Conservation (phyloP, 257 asterid genomes). For the Prunella vulgaris region DNA sequence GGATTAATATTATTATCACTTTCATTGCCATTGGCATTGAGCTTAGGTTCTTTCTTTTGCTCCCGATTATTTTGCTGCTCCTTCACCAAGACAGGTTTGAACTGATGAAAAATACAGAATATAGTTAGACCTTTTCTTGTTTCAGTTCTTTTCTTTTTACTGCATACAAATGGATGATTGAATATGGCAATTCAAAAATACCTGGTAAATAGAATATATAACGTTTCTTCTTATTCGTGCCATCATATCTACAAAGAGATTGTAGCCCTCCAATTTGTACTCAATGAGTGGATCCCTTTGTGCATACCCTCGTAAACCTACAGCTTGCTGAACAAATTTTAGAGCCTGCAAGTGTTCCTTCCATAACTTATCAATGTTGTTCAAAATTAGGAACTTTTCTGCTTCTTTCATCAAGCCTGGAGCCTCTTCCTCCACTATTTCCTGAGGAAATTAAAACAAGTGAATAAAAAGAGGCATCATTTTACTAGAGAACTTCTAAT, state of each 20-base stretch:
- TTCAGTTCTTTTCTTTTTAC: neutral
- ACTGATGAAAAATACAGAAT: conserved; percentile 40
- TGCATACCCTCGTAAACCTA: conserved; percentile 94
- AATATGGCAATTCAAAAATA: conserved; percentile 9
- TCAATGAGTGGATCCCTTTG: conserved; percentile 98
- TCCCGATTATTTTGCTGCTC: conserved; percentile 47
- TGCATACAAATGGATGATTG: neutral
- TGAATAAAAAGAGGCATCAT: neutral
- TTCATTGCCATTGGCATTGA: conserved; percentile 44
- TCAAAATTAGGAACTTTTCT: conserved; percentile 85
- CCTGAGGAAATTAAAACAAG: conserved; percentile 36
- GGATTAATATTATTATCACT: conserved; percentile 14
- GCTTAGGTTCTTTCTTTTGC: conserved; percentile 32
- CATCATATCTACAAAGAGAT: conserved; percentile 98
- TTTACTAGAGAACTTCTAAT: neutral
- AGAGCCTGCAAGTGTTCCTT: conserved; percentile 99
- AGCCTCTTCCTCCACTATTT: conserved; percentile 86
- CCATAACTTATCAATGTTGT: conserved; percentile 95
- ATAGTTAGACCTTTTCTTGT: neutral
- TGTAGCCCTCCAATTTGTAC: conserved; percentile 96
- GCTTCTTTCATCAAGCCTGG: conserved; percentile 98
- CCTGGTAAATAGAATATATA: conserved; percentile 96
- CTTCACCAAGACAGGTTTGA: conserved; percentile 84
- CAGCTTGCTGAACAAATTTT: conserved; percentile 99
- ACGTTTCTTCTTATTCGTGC: conserved; percentile 95